Conservation (phyloP, 148 eudicot species). For the Drosera capensis region DNA sequence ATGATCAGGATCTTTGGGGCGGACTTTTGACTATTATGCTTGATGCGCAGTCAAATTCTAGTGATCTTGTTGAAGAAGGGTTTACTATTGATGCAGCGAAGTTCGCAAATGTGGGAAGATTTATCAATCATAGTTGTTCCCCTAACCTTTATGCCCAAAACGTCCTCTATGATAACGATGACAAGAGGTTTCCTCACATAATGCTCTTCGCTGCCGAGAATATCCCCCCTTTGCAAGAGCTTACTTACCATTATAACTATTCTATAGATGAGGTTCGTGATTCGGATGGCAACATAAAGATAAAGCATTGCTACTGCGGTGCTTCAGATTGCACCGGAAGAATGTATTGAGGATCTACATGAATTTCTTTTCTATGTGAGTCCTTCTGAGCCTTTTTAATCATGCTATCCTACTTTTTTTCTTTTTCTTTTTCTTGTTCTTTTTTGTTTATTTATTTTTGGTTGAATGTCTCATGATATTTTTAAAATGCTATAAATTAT, state of each 20-base stretch:
- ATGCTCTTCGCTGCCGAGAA: constrained; percentile 86
- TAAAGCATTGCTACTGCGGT: constrained; percentile 70
- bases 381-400: too few species aligned
- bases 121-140: constrained; percentile 87
- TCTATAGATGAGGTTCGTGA: constrained; percentile 51
- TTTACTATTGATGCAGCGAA: constrained; percentile 70
- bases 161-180: constrained; percentile 75
- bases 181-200: constrained; percentile 72
- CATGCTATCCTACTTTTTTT: too few species aligned
- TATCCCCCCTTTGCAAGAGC: constrained; percentile 82
- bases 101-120: constrained; percentile 71
- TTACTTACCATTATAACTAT: constrained; percentile 76
- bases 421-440: too few species aligned
- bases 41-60: constrained; percentile 7
- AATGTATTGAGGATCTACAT: too few species aligned
- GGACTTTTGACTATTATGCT: constrained; percentile 21
- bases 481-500: too few species aligned
- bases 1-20: constrained; percentile 25
- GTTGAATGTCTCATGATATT: too few species aligned
- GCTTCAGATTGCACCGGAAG: constrained; percentile 52
- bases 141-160: constrained; percentile 87
- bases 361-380: too few species aligned
- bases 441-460: too few species aligned
- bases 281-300: constrained; percentile 50
- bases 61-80: constrained; percentile 33